Base-by-base conservation (phyloP, 306 rosid species). In the Rosa multiflora region DNA sequence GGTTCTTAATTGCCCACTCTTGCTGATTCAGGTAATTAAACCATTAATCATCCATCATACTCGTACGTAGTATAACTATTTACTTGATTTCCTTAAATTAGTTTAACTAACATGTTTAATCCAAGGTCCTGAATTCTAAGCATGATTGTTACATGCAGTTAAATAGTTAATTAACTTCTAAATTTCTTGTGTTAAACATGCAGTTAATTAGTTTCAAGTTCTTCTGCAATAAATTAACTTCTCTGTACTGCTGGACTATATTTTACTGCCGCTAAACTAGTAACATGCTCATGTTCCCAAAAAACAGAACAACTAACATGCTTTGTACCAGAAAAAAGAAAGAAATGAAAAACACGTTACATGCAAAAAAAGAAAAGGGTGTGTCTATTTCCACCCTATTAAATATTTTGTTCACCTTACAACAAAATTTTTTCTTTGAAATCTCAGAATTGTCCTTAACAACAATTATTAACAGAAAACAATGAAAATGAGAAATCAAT, bases 21-120 rank as follows among this genome's bases (percentile, higher is more conserved):
- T 88, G 42, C 76, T 84, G 21, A 44, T 89, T 26, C 90, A 89
- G 89, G 90, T 82, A 23, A 23, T 23, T 23, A 44, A 2, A 2
- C 66, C 39, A 4, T 10, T 8, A 53, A 18, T 5, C 18, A 44
- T 8, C 17, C n/a, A 8, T 12, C 37, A 62, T 58, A 58, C 13
- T n/a, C 11, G 13, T n/a, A 55, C 5, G 55, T 49, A 49, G 26
- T 48, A 13, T 15, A 6, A 52, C 21, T 52, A 17, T 52, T 55
- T 56, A 56, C 67, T 23, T 23, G 1, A 56, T 56, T 21, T 56
- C 26, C 63, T 6, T 56, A n/a, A 2, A 0, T n/a, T 20, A n/a
- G 63, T 59, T 61, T 23, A 10, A 62, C 40, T 3, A 12, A 17
- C 67, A 23, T 8, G 5, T 13, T 62, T 12, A 61, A 10, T 61